Base-by-base conservation (phyloP, 306 rosid species). In the Acacia crassicarpa region DNA sequence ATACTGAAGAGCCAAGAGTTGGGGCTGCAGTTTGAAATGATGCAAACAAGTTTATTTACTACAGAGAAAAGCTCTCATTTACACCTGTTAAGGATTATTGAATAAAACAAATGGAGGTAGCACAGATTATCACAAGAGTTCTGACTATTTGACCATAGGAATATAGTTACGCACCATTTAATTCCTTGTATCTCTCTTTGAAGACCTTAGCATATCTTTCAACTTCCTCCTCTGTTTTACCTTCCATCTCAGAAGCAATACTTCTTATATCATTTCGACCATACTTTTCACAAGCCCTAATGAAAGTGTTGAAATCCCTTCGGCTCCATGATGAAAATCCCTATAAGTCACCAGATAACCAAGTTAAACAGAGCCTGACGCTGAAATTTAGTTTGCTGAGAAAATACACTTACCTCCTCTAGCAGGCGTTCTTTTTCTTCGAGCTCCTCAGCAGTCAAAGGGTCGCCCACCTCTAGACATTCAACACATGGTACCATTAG, bases 271-370 rank as follows among this genome's bases (percentile, higher is more conserved):
- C 99, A 79, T 84, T 87, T 79, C 99, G 91, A 67, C 99, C 99
- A 89, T 95, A 95, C 86, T 92, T 95, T 89, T 95, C 99, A 83
- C 99, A 95, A 72, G 98, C 99, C 89, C 98, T 95, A 65, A 93
- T 89, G 86, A 95, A 95, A 67, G 98, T 91, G 84, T 93, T 95
- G 79, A 95, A 95, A 87, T 95, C 99, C 86, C 91, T 93, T 43
- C 99, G 83, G 85, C 94, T 95, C 99, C 99, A 95, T 61, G 99
- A 86, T 68, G 99, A 93, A 88, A 95, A 95, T 70, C 99, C 99
- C 99, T 95, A 61, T 79, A 72, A 62, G 72, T 25, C 59, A 85
- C 33, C 82, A 81, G 80, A 86, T 45, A 80, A 79, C 83, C 76
- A 76, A 83, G 74, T 87, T 74, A 84, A 77, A 77, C 81, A 74